A percentile compares a stretch with the other conserved stretches of the same genome.
Evolutionary conservation across 306 rosid species (phyloP).

Genomic region (Begonia peltatifolia): DNA sequence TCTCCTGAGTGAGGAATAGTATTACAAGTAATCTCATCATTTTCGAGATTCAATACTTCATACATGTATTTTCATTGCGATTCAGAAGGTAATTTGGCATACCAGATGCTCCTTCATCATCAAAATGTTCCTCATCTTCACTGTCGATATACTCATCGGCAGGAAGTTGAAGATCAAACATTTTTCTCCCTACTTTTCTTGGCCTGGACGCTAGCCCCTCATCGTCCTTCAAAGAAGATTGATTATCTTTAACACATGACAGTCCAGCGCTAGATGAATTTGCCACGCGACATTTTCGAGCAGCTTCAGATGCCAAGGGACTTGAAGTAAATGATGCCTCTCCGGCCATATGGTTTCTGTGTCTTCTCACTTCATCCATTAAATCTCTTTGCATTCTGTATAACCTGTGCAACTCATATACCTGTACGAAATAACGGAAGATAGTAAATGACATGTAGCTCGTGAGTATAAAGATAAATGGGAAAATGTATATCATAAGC

Average conservation of each 20-base stretch:
- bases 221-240: slow-evolving; percentile 9
- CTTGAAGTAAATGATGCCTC: slow-evolving; percentile 16
- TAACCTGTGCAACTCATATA: slow-evolving; percentile 33
- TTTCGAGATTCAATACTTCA: slow-evolving; percentile 15
- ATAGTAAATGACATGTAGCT: background rate
- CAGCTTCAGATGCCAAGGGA: slow-evolving; percentile 13
- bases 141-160: slow-evolving; percentile 69
- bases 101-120: slow-evolving; percentile 36
- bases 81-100: slow-evolving; percentile 24
- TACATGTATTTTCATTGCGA: slow-evolving; percentile 12
- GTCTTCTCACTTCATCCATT: slow-evolving; percentile 22
- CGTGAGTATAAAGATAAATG: background rate
- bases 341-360: slow-evolving; percentile 4
- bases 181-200: slow-evolving; percentile 53
- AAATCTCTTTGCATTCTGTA: slow-evolving; percentile 35
- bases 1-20: slow-evolving; percentile 9
- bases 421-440: slow-evolving; percentile 14
- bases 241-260: slow-evolving; percentile 14
- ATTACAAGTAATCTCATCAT: slow-evolving; percentile 23
- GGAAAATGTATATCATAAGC: background rate
- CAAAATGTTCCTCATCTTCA: slow-evolving; percentile 66
- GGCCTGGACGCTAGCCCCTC: slow-evolving; percentile 54
- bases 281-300: slow-evolving; percentile 7
- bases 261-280: slow-evolving; percentile 12
- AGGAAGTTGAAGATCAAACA: slow-evolving; percentile 87